Conservation (phyloP, 2,329 filamentous ascomycete species). For the Hymenoscyphus salicellus region DNA sequence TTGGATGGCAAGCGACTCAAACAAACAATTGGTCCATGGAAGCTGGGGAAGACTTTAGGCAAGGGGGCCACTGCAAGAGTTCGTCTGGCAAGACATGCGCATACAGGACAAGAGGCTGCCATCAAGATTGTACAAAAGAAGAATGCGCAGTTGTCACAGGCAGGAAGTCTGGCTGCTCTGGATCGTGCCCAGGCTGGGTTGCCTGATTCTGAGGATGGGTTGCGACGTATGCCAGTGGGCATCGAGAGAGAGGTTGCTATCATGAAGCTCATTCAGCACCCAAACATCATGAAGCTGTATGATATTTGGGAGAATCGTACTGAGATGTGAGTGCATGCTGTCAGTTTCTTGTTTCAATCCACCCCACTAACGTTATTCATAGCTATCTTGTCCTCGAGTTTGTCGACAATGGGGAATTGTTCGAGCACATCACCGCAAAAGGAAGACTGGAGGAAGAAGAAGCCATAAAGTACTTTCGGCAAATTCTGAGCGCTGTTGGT, state of each 20-base stretch:
- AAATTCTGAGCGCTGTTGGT: constrained; percentile 86
- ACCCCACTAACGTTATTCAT: constrained; percentile 26
- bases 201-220: constrained; percentile 55
- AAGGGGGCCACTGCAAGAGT: constrained; percentile 88
- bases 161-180: constrained; percentile 79
- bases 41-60: constrained; percentile 82
- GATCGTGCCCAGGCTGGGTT: constrained; percentile 66
- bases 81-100: constrained; percentile 74
- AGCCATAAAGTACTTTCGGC: constrained; percentile 80
- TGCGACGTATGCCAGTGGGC: constrained; percentile 75
- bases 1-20: constrained; percentile 43
- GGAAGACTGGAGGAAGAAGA: constrained; percentile 76
- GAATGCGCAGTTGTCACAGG: constrained; percentile 75
- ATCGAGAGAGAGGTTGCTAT: constrained; percentile 95
- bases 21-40: constrained; percentile 89
- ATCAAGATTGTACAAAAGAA: constrained; percentile 93
- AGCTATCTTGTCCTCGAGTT: constrained; percentile 96
- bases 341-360: neutral
- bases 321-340: constrained; percentile 68
- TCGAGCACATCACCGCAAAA: constrained; percentile 75
- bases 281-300: constrained; percentile 88
- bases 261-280: constrained; percentile 93
- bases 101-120: constrained; percentile 77
- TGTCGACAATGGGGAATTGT: constrained; percentile 68
- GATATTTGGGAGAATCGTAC: constrained; percentile 98